These are phyloP conservation scores for Solanum hybrid DNA, from an alignment of 305 asterid genomes.

Conservation along the genomic window DNA sequence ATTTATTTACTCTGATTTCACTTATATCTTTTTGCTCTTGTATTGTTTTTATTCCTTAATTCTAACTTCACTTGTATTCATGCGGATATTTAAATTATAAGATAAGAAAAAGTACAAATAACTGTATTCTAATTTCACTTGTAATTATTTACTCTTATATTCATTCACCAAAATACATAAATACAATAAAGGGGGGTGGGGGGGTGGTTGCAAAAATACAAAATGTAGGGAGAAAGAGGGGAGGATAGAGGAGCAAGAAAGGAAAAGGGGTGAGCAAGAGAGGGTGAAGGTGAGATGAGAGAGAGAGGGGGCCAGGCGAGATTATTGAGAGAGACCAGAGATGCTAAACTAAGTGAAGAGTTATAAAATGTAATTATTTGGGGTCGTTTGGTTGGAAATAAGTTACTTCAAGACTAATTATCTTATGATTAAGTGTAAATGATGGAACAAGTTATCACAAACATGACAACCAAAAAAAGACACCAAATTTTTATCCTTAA, in stretches of 20 bases:
- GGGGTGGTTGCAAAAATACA: too few relatives aligned
- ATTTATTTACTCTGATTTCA: background rate
- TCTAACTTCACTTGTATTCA: too few relatives aligned
- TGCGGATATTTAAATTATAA: too few relatives aligned
- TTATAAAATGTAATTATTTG: background rate
- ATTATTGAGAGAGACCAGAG: background rate
- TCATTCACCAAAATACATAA: too few relatives aligned
- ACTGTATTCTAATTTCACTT: too few relatives aligned
- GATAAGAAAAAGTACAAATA: too few relatives aligned
- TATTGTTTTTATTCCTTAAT: background rate
- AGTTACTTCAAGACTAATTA: background rate
- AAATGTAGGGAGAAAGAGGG: background rate
- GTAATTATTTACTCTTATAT: background rate
- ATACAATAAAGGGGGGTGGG: rapidly evolving
- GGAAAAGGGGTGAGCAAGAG: background rate
- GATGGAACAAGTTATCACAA: background rate
- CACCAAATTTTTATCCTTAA: background rate
- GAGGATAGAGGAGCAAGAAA: background rate
- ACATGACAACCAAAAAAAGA: too few relatives aligned
- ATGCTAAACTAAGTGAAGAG: background rate
- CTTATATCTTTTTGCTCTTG: too few relatives aligned
- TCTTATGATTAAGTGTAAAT: too few relatives aligned
- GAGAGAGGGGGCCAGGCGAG: background rate
- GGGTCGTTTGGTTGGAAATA: background rate
- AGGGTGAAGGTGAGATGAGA: background rate